Percentiles rank a stretch among this genome's conserved stretches.
Evolutionary conservation across 2,329 filamentous ascomycete species (phyloP).

Genomic region (Fusarium paranaense): DNA sequence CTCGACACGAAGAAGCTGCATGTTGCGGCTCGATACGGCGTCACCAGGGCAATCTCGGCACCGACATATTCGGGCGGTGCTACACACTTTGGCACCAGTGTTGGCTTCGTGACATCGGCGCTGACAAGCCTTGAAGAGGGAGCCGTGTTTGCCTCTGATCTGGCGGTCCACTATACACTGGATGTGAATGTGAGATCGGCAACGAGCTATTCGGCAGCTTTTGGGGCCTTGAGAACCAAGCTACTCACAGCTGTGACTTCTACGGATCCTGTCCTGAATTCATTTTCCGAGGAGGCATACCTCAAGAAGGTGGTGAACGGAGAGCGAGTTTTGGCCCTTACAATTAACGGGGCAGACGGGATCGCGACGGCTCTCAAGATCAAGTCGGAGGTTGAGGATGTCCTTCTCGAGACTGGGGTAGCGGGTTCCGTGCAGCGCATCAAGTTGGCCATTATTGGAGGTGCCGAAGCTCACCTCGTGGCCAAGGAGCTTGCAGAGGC

Average conservation of each 20-base stretch:
- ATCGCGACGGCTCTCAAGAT: conserved; percentile 70
- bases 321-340: conserved; percentile 66
- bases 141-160: conserved; percentile 66
- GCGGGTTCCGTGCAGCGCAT: conserved; percentile 48
- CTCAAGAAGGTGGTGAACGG: conserved; percentile 67
- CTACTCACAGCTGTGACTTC: conserved; percentile 62
- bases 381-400: conserved; percentile 66
- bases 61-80: conserved; percentile 57
- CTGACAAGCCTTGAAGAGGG: conserved; percentile 58
- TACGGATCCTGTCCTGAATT: conserved; percentile 51
- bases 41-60: conserved; percentile 69
- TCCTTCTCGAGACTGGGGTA: conserved; percentile 37
- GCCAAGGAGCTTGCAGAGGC: conserved; percentile 68
- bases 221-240: conserved; percentile 64
- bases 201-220: conserved; percentile 65
- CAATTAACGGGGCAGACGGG: conserved; percentile 71
- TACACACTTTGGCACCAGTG: conserved; percentile 67
- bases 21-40: conserved; percentile 65
- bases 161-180: conserved; percentile 70
- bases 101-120: conserved; percentile 67
- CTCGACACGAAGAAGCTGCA: conserved; percentile 68
- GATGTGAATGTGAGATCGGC: conserved; percentile 51
- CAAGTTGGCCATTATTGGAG: conserved; percentile 69
- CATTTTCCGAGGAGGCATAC: conserved; percentile 62
- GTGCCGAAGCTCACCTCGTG: conserved; percentile 71